phyloP scores from a whole-genome alignment of 352 stramenopile genomes.

The Phytophthora colocasiae region DNA sequence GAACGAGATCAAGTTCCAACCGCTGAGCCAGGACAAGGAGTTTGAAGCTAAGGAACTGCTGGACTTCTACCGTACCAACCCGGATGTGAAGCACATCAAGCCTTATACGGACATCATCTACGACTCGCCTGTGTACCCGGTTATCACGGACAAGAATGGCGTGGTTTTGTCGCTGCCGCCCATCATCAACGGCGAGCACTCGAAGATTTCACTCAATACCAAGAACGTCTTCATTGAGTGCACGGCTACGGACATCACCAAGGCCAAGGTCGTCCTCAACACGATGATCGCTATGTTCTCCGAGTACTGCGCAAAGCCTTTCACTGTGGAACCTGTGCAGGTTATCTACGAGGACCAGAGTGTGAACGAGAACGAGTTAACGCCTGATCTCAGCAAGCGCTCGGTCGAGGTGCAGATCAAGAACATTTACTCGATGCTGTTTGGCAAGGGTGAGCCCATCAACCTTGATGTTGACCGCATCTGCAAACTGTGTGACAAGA shows the following conservation, averaged over 20 bases:
- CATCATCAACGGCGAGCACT: constrained; percentile 99
- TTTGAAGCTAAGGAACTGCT: constrained; percentile 96
- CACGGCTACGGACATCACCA: constrained; percentile 99
- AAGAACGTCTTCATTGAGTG: constrained; percentile 99
- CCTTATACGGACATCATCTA: constrained; percentile 99
- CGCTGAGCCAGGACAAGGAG: constrained; percentile 90
- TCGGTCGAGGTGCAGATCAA: constrained; percentile 86
- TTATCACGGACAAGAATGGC: constrained; percentile 96
- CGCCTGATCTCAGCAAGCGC: constrained; percentile 93
- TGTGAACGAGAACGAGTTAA: constrained; percentile 76
- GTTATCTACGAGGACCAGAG: constrained; percentile 96
- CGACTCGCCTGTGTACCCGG: constrained; percentile 97
- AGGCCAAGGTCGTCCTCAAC: constrained; percentile 99
- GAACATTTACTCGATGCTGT: constrained; percentile 91
- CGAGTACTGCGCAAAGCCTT: constrained; percentile 97
- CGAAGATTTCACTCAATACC: constrained; percentile 96
- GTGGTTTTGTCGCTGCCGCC: constrained; percentile 98
- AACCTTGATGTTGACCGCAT: constrained; percentile 91
- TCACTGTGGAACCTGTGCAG: constrained; percentile 97
- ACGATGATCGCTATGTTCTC: constrained; percentile 99
- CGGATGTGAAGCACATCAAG: constrained; percentile 98
- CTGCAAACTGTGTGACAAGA: constrained; percentile 96
- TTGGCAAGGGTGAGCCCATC: constrained; percentile 75
- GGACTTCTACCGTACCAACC: constrained; percentile 96
- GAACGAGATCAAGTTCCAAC: constrained; percentile 97